These are phyloP conservation scores for Hyphopichia fennica DNA, from an alignment of 1,139 yeast genomes.

Conservation along the genomic window DNA sequence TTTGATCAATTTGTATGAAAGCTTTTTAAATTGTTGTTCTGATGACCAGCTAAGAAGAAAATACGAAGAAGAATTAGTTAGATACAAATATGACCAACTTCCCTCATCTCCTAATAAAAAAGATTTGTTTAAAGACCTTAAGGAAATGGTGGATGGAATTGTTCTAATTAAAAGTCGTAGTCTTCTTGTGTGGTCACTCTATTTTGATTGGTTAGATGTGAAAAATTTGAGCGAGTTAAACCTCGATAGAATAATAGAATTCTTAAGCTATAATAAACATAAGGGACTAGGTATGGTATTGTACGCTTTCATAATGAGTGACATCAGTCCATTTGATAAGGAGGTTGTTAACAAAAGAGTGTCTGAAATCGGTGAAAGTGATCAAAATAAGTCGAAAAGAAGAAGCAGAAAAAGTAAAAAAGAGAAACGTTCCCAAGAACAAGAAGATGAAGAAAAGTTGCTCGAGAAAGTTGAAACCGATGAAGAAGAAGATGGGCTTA, in stretches of 20 bases:
- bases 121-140: constrained; percentile 40
- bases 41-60: constrained; percentile 63
- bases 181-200: constrained; percentile 69
- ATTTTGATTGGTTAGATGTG: constrained; percentile 76
- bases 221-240: constrained; percentile 50
- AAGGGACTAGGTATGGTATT: constrained; percentile 66
- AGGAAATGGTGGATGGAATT: constrained; percentile 69
- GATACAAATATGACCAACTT: constrained; percentile 56
- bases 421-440: constrained; percentile 10
- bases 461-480: constrained; percentile 12
- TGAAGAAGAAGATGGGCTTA: constrained; percentile 12
- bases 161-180: constrained; percentile 63
- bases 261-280: constrained; percentile 55
- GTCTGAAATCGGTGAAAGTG: constrained; percentile 5
- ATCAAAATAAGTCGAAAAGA: constrained; percentile 4
- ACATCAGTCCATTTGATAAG: constrained; percentile 58
- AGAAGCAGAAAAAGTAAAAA: constrained; percentile 10
- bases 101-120: constrained; percentile 41
- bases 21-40: constrained; percentile 57
- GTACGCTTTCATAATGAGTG: constrained; percentile 62
- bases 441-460: constrained; percentile 17
- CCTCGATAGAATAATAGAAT: constrained; percentile 44
- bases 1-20: constrained; percentile 53
- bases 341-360: constrained; percentile 18
- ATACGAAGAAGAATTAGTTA: constrained; percentile 60